phyloP scores from a whole-genome alignment of 2,329 filamentous ascomycete genomes.

The Monosporascus sp. region DNA sequence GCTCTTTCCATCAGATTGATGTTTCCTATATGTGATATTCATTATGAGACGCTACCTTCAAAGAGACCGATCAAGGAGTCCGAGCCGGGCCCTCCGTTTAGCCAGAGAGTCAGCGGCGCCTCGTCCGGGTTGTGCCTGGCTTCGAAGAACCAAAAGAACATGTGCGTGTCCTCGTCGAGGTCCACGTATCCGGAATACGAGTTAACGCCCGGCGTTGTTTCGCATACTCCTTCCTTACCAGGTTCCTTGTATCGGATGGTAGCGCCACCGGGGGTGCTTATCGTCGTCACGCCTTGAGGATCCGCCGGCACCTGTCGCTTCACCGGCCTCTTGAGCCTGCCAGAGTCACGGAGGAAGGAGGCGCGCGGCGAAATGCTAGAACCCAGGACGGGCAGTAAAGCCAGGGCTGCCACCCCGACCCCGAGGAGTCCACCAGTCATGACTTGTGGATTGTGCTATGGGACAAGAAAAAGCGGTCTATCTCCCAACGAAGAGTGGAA shows the following conservation, averaged over 20 bases:
- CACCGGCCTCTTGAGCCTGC: slow-evolving; percentile 12
- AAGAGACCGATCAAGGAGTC: slow-evolving; percentile 53
- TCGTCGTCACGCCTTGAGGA: slow-evolving; percentile 36
- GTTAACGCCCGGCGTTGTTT: slow-evolving; percentile 46
- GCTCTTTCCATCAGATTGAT: neutral
- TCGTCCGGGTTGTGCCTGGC: slow-evolving; percentile 38
- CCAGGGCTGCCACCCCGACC: neutral
- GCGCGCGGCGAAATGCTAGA: neutral
- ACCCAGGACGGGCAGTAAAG: neutral
- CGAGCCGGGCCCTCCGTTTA: slow-evolving; percentile 52
- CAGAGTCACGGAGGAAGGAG: neutral
- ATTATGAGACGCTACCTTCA: slow-evolving; percentile 13
- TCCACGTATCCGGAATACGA: slow-evolving; percentile 35
- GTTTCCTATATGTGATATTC: neutral
- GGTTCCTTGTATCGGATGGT: slow-evolving; percentile 48
- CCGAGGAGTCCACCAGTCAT: neutral
- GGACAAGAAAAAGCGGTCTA: no score
- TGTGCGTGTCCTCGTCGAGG: slow-evolving; percentile 21
- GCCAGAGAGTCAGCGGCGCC: slow-evolving; percentile 30
- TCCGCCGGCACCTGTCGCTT: slow-evolving; percentile 33
- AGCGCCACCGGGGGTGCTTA: slow-evolving; percentile 37
- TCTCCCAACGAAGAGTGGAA: no score
- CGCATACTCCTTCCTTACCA: slow-evolving; percentile 39
- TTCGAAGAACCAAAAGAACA: slow-evolving; percentile 45
- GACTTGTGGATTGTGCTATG: no score